Conservation (phyloP, 2,329 filamentous ascomycete species). For the Talaromyces islandicus region DNA sequence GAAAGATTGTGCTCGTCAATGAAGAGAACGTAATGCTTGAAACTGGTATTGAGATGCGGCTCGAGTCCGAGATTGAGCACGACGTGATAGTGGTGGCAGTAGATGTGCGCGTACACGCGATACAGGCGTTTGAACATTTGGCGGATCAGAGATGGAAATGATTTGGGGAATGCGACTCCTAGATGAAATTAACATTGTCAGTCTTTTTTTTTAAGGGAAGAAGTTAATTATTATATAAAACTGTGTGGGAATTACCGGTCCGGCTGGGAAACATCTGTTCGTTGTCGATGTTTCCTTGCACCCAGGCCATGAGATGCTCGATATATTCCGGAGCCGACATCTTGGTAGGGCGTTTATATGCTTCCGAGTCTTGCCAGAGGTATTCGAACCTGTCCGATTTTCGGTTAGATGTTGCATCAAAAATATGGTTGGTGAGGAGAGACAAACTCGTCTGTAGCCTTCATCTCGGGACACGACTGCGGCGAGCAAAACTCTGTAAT, state of each 20-base stretch:
- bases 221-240: too few relatives aligned
- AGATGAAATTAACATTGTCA: too few relatives aligned
- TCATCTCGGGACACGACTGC: conserved; percentile 97
- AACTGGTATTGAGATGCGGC: conserved; percentile 96
- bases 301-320: conserved; percentile 95
- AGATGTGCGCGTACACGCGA: conserved; percentile 97
- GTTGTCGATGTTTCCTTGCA: conserved; percentile 92
- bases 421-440: neutral
- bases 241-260: conserved; percentile 54
- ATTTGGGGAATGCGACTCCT: conserved; percentile 91
- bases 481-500: conserved; percentile 99
- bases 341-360: conserved; percentile 93
- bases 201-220: too few relatives aligned
- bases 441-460: conserved; percentile 92
- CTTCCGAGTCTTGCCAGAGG: conserved; percentile 93
- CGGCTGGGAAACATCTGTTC: conserved; percentile 91
- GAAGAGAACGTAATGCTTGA: conserved; percentile 99
- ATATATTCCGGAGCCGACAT: conserved; percentile 97
- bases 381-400: conserved; percentile 72
- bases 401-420: neutral
- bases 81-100: conserved; percentile 98
- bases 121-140: conserved; percentile 99
- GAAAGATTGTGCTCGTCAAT: conserved; percentile 93
- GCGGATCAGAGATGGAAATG: conserved; percentile 78
- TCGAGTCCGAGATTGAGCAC: conserved; percentile 91